phyloP scores from a whole-genome alignment of 2,329 filamentous ascomycete species.

The Penicillium hesseltinei region DNA sequence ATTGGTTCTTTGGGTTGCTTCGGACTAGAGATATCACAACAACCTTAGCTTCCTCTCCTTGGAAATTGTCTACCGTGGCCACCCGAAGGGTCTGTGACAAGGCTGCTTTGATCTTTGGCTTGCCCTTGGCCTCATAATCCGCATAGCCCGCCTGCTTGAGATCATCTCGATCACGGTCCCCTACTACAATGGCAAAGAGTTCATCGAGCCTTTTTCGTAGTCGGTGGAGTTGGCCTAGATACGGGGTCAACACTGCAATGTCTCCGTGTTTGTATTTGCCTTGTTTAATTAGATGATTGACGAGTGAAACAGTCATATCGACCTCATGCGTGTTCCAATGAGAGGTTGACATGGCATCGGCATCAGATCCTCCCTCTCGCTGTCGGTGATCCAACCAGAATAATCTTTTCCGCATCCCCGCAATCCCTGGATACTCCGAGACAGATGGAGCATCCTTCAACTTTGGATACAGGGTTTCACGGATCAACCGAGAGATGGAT shows the following conservation, averaged over 20 bases:
- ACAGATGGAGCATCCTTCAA: conserved; percentile 52
- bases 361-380: conserved; percentile 36
- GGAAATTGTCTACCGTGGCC: conserved; percentile 72
- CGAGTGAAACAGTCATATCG: conserved; percentile 61
- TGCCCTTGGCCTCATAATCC: conserved; percentile 23
- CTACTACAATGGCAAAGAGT: conserved; percentile 61
- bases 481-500: conserved; percentile 58
- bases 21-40: conserved; percentile 69
- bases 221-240: conserved; percentile 53
- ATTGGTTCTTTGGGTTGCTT: conserved; percentile 59
- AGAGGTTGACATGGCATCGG: conserved; percentile 37
- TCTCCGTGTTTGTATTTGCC: conserved; percentile 59
- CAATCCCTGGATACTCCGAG: conserved; percentile 41
- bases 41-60: conserved; percentile 72
- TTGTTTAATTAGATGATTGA: conserved; percentile 65
- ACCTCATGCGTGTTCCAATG: conserved; percentile 57
- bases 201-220: conserved; percentile 39
- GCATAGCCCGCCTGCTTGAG: conserved; percentile 45
- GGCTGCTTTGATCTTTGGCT: conserved; percentile 37
- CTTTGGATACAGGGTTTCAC: conserved; percentile 53
- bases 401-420: conserved; percentile 49
- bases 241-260: conserved; percentile 68
- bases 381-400: conserved; percentile 55
- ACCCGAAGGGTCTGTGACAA: conserved; percentile 53
- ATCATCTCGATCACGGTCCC: conserved; percentile 61